Evolutionary conservation across 495 filamentous ascomycete species (phyloP).

Genomic region (Penicillium cosmopolitanum): DNA sequence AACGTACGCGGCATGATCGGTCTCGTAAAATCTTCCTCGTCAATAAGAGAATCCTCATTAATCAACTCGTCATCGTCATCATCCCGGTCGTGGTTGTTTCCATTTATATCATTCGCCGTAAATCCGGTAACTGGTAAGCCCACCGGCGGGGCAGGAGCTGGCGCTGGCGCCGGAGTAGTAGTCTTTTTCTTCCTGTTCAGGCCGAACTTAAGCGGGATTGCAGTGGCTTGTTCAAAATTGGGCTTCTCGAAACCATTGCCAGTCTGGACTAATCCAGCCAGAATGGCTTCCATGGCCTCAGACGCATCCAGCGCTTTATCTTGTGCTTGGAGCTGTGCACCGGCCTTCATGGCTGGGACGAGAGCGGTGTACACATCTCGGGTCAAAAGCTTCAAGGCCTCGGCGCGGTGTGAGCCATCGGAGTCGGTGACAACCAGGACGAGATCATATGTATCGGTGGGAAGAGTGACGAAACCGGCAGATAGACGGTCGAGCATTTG

Average conservation of each 20-base stretch:
- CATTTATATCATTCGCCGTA: slow-evolving; percentile 43
- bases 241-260: slow-evolving; percentile 72
- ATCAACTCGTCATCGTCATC: slow-evolving; percentile 82
- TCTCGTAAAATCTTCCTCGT: slow-evolving; percentile 75
- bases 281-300: slow-evolving; percentile 66
- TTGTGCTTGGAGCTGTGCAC: slow-evolving; percentile 70
- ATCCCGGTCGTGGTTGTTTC: slow-evolving; percentile 45
- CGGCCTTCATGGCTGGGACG: slow-evolving; percentile 68
- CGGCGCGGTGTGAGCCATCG: slow-evolving; percentile 60
- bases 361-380: slow-evolving; percentile 71
- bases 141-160: slow-evolving; percentile 10
- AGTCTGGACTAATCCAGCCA: slow-evolving; percentile 76
- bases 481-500: slow-evolving; percentile 98
- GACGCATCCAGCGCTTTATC: slow-evolving; percentile 60
- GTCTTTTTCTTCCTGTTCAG: slow-evolving; percentile 66
- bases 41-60: slow-evolving; percentile 84
- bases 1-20: slow-evolving; percentile 75
- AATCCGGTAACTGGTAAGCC: slow-evolving; percentile 47
- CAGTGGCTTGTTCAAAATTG: slow-evolving; percentile 61
- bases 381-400: slow-evolving; percentile 64
- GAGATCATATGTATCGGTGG: slow-evolving; percentile 76
- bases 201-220: slow-evolving; percentile 74
- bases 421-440: slow-evolving; percentile 82
- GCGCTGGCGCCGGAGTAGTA: slow-evolving; percentile 30
- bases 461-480: slow-evolving; percentile 78